phyloP scores from a whole-genome alignment of 2,329 filamentous ascomycete genomes.

The Pleoardoris graminearum region DNA sequence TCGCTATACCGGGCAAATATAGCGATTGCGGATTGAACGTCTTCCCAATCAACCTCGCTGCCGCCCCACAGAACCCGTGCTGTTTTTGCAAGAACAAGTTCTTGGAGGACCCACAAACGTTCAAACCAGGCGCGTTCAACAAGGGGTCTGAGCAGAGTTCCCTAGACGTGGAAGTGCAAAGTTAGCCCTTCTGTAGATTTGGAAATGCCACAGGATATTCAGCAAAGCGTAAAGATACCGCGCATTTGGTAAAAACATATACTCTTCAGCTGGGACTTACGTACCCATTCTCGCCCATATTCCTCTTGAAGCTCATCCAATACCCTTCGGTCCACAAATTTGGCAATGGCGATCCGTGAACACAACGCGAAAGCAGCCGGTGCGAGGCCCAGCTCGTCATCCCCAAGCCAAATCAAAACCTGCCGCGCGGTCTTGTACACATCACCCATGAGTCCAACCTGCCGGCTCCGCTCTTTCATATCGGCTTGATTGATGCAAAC shows the following conservation, averaged over 20 bases:
- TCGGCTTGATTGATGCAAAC: neutral
- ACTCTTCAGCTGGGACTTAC: too few relatives aligned
- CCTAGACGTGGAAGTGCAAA: neutral
- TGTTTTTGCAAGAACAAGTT: neutral
- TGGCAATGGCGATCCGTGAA: too few relatives aligned
- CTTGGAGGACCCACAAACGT: neutral
- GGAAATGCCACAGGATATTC: too few relatives aligned
- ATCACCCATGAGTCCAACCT: neutral
- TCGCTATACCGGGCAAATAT: neutral
- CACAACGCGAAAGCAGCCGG: neutral
- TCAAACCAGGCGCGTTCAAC: neutral
- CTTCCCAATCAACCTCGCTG: neutral
- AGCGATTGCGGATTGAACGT: neutral
- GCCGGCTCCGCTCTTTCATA: neutral
- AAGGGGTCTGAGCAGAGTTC: neutral
- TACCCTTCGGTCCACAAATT: too few relatives aligned
- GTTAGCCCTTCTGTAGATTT: neutral
- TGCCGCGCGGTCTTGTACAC: neutral
- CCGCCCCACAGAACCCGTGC: neutral
- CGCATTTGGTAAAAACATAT: too few relatives aligned
- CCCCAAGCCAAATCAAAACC: neutral
- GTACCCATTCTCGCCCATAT: too few relatives aligned
- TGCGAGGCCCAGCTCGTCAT: neutral
- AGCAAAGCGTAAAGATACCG: too few relatives aligned
- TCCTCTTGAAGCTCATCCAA: too few relatives aligned